These are phyloP conservation scores for Yamadazyma phyllophila DNA, from an alignment of 805 yeast genomes.

Conservation along the genomic window DNA sequence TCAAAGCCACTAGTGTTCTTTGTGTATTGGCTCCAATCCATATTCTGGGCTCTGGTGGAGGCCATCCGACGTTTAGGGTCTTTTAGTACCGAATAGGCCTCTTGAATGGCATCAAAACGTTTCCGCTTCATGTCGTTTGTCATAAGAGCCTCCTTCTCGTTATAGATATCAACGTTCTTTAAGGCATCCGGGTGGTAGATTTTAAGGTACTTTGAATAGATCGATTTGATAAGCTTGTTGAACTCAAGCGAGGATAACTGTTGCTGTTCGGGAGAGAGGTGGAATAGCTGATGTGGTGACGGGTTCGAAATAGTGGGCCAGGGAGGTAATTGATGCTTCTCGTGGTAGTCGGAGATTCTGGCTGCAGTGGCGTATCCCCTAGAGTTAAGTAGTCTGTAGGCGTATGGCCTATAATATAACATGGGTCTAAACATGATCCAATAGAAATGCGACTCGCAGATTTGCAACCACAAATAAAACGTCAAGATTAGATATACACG, in stretches of 20 bases:
- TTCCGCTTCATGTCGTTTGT: constrained; percentile 29
- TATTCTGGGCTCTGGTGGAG: constrained; percentile 24
- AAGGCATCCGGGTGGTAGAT: constrained; percentile 78
- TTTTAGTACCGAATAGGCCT: constrained; percentile 41
- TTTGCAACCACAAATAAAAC: not conserved
- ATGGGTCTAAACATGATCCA: no score
- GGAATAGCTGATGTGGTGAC: constrained; percentile 68
- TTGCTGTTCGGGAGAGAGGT: constrained; percentile 29
- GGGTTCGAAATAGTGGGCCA: constrained; percentile 65
- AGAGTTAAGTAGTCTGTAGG: no score
- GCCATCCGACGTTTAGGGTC: constrained; percentile 48
- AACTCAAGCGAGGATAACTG: constrained; percentile 47
- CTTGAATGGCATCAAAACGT: constrained; percentile 31
- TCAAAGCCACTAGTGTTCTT: constrained; percentile 20
- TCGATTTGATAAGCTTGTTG: constrained; percentile 41
- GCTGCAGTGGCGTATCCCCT: constrained; percentile 2
- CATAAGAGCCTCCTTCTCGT: constrained; percentile 29
- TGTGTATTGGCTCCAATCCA: constrained; percentile 23
- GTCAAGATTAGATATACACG: not conserved
- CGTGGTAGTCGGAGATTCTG: constrained; percentile 9
- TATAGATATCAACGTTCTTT: constrained; percentile 20
- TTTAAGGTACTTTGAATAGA: constrained; percentile 50
- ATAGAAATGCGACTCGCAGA: not conserved
- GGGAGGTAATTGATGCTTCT: constrained; percentile 25
- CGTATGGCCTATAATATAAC: no score